A percentile compares a stretch with the other conserved stretches of the same genome.
phyloP scores from a whole-genome alignment of 257 asterid species.

The Solanum chmielewskii region DNA sequence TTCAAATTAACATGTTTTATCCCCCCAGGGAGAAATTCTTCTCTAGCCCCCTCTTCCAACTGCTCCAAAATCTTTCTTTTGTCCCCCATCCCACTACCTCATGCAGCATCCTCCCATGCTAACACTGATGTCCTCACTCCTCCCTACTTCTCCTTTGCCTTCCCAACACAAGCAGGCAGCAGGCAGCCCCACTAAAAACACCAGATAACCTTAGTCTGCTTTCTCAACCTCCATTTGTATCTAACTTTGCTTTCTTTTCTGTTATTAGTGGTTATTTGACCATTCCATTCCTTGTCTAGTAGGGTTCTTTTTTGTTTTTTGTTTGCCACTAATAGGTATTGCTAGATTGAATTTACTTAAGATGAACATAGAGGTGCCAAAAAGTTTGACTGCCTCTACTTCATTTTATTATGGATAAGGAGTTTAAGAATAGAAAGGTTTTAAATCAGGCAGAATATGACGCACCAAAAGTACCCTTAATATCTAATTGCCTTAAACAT shows the following conservation, averaged over 20 bases:
- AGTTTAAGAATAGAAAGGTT: neutral
- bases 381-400: neutral
- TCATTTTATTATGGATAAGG: neutral
- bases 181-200: neutral
- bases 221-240: neutral
- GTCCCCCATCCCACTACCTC: neutral
- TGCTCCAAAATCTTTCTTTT: neutral
- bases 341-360: neutral
- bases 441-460: neutral
- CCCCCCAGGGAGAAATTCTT: neutral
- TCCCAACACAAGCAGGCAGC: neutral
- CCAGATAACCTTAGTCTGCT: neutral
- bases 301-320: neutral
- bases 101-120: neutral
- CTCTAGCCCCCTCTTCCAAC: neutral
- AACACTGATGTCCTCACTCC: neutral
- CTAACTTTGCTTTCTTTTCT: neutral
- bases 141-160: neutral
- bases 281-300: neutral
- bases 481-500: neutral
- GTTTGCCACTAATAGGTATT: neutral
- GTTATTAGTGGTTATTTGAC: neutral
- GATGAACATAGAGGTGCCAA: neutral
- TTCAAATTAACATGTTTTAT: neutral
- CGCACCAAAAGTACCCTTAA: neutral